Evolutionary conservation across 495 filamentous ascomycete genomes (phyloP).

Genomic region (Penicillium steckii): DNA sequence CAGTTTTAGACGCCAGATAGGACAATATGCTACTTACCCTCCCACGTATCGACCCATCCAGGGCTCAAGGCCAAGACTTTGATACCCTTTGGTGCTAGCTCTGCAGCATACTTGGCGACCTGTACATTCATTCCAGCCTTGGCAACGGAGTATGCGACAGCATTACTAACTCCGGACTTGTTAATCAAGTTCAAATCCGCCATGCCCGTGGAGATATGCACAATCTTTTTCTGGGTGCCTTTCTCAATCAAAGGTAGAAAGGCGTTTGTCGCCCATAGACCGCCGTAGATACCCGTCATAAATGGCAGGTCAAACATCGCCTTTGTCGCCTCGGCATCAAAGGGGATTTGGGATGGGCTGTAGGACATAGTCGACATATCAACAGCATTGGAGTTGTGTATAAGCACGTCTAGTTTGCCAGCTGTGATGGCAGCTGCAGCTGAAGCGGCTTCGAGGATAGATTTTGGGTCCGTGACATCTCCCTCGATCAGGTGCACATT

Average conservation of each 20-base stretch:
- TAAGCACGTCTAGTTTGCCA: constrained; percentile 44
- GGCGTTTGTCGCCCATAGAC: constrained; percentile 31
- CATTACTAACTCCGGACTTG: constrained; percentile 21
- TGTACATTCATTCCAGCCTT: constrained; percentile 44
- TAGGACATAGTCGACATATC: constrained; percentile 18
- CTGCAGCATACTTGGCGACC: constrained; percentile 40
- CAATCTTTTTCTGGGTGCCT: constrained; percentile 46
- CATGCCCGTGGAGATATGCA: constrained; percentile 43
- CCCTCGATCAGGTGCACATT: constrained; percentile 48
- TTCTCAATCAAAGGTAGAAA: constrained; percentile 46
- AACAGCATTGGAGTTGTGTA: constrained; percentile 42
- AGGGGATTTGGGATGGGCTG: constrained; percentile 18
- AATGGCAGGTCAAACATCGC: constrained; percentile 13
- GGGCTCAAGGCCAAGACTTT: constrained; percentile 32
- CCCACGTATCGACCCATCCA: constrained; percentile 30
- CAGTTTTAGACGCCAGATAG: background rate
- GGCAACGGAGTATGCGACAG: constrained; percentile 30
- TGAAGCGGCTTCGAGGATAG: constrained; percentile 41
- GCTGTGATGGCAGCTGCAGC: constrained; percentile 36
- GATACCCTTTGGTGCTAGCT: constrained; percentile 31
- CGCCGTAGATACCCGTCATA: constrained; percentile 17
- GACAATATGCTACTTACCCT: constrained; percentile 16
- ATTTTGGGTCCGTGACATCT: constrained; percentile 41
- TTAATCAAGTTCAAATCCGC: constrained; percentile 43
- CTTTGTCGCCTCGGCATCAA: constrained; percentile 16